Conservation (phyloP, 2,329 filamentous ascomycete genomes). For the Onygena corvina region DNA sequence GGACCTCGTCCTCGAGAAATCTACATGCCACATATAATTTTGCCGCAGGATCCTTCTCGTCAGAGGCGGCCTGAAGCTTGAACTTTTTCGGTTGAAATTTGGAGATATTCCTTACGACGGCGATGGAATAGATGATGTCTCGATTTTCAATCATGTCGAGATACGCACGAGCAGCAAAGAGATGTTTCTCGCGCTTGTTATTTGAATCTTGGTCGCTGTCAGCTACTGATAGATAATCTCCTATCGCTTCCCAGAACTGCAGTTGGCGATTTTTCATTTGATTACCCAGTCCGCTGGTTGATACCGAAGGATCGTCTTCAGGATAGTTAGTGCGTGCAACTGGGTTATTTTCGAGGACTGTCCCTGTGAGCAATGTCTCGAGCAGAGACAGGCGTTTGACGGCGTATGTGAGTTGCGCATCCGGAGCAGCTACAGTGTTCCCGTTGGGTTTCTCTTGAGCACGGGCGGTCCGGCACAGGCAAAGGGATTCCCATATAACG, state of each 20-base stretch:
- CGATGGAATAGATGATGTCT: slow-evolving; percentile 81
- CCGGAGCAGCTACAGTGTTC: slow-evolving; percentile 25
- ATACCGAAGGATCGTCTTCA: slow-evolving; percentile 12
- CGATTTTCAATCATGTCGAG: slow-evolving; percentile 74
- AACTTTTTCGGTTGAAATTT: slow-evolving; percentile 38
- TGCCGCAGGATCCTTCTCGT: slow-evolving; percentile 55
- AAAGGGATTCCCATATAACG: slow-evolving; percentile 49
- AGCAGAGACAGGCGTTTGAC: slow-evolving; percentile 62
- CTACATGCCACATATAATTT: slow-evolving; percentile 57
- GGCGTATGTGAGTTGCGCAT: slow-evolving; percentile 52
- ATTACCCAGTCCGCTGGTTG: slow-evolving; percentile 9
- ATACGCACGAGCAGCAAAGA: slow-evolving; percentile 55
- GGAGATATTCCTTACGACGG: slow-evolving; percentile 63
- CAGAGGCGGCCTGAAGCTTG: slow-evolving; percentile 47
- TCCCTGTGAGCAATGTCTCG: slow-evolving; percentile 63
- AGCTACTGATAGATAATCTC: slow-evolving; percentile 55
- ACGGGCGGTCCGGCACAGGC: slow-evolving; percentile 38
- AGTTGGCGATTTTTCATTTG: slow-evolving; percentile 42
- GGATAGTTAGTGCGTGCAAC: slow-evolving; percentile 23
- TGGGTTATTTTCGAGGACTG: slow-evolving; percentile 45
- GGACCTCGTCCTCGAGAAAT: slow-evolving; percentile 55
- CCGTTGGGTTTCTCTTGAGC: slow-evolving; percentile 24
- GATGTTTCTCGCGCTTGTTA: slow-evolving; percentile 52
- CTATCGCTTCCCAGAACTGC: slow-evolving; percentile 73
- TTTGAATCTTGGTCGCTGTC: slow-evolving; percentile 44